Evolutionary conservation across 2,329 filamentous ascomycete species (phyloP).

Genomic region (Xylariaceae sp.): DNA sequence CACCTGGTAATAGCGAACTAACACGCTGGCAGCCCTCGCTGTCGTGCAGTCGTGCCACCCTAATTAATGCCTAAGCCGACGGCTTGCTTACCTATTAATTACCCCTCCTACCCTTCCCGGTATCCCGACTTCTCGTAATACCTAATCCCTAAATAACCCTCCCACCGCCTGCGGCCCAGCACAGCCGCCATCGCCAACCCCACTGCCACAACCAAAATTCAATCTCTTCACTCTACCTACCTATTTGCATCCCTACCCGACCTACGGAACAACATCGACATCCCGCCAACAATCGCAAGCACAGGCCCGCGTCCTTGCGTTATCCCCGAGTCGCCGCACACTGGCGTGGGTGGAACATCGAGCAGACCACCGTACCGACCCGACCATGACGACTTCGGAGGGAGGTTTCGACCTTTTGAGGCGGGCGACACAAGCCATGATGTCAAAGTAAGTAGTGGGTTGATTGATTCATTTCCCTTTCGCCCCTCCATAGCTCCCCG

Average conservation of each 20-base stretch:
- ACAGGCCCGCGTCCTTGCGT: constrained; percentile 5
- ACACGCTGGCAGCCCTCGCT: background rate
- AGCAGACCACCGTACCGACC: constrained; percentile 7
- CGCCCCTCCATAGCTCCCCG: constrained; percentile 22
- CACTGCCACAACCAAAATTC: background rate
- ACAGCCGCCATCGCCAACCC: background rate
- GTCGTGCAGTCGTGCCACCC: background rate
- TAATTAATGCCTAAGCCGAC: background rate
- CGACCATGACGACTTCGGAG: constrained; percentile 49
- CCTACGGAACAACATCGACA: constrained; percentile 5
- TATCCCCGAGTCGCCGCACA: constrained; percentile 14
- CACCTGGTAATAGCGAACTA: background rate
- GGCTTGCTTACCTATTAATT: constrained; percentile 2
- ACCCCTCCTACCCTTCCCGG: constrained; percentile 23
- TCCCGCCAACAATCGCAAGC: background rate
- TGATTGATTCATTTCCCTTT: constrained; percentile 25
- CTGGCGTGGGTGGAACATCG: constrained; percentile 19
- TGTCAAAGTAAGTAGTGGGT: constrained; percentile 52
- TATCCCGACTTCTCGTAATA: constrained; percentile 13
- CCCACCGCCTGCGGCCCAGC: background rate
- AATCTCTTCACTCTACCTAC: background rate
- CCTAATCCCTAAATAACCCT: background rate
- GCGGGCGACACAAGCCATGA: constrained; percentile 59
- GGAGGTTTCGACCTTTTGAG: constrained; percentile 55
- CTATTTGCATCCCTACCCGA: constrained; percentile 14